Percentiles rank a stretch among this genome's conserved stretches.
phyloP scores from a whole-genome alignment of 1,284 basidiomycete species.

The Pseudozyma sp. region DNA sequence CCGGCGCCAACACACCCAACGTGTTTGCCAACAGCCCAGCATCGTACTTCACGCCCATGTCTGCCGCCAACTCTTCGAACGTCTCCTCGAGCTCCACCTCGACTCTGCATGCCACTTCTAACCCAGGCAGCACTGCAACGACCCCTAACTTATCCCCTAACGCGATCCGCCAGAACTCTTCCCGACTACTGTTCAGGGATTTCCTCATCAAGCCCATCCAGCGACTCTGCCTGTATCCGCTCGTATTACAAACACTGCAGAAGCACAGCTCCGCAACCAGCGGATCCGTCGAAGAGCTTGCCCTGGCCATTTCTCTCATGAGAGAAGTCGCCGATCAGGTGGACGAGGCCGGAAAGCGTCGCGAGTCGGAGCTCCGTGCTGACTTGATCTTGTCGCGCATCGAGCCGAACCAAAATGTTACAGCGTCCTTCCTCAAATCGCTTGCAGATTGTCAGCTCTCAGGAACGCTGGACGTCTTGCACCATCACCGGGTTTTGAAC shows the following conservation, averaged over 20 bases:
- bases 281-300: conserved; percentile 41
- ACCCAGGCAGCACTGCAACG: conserved; percentile 20
- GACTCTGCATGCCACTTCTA: conserved; percentile 18
- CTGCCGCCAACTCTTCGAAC: conserved; percentile 15
- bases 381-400: conserved; percentile 61
- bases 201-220: conserved; percentile 68
- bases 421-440: conserved; percentile 49
- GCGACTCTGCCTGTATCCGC: conserved; percentile 65
- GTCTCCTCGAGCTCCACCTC: conserved; percentile 23
- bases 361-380: conserved; percentile 60
- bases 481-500: conserved; percentile 57
- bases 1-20: conserved; percentile 40
- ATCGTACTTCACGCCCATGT: conserved; percentile 40
- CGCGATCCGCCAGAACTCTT: conserved; percentile 36
- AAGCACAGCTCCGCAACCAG: conserved; percentile 50
- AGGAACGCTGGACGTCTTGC: conserved; percentile 64
- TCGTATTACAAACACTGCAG: conserved; percentile 63
- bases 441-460: conserved; percentile 61
- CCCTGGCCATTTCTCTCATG: conserved; percentile 58
- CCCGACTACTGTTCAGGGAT: conserved; percentile 62
- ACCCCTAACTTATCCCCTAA: conserved; percentile 20
- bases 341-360: conserved; percentile 60
- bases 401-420: conserved; percentile 53
- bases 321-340: conserved; percentile 59
- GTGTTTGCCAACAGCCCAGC: conserved; percentile 27